Evolutionary conservation across 306 rosid genomes (phyloP).

Genomic region (Trichosanthes cucumerina): DNA sequence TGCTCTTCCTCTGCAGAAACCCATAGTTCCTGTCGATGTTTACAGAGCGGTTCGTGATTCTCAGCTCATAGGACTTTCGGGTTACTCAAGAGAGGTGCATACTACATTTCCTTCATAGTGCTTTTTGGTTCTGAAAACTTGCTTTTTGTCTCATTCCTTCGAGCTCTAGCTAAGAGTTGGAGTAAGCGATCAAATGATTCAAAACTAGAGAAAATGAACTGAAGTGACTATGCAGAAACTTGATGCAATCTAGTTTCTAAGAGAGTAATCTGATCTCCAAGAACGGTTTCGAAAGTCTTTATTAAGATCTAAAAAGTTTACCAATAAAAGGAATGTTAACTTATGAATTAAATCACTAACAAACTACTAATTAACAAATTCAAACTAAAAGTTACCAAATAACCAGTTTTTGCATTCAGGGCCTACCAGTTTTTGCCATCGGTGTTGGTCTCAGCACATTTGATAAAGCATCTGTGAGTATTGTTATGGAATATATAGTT

Average conservation of each 20-base stretch:
- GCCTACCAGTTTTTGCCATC: slow-evolving; percentile 78
- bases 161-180: background rate
- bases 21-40: slow-evolving; percentile 61
- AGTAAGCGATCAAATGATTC: background rate
- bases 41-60: slow-evolving; percentile 81
- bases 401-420: slow-evolving; percentile 35
- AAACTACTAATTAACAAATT: background rate
- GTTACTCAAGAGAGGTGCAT: slow-evolving; percentile 88
- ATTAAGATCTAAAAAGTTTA: background rate
- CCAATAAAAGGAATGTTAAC: background rate
- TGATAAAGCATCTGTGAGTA: slow-evolving; percentile 92
- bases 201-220: background rate
- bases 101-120: background rate
- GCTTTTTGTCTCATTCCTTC: background rate
- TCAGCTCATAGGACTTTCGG: slow-evolving; percentile 88
- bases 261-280: background rate
- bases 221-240: background rate
- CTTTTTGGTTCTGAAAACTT: background rate
- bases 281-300: background rate
- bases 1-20: slow-evolving; percentile 54
- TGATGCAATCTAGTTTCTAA: background rate
- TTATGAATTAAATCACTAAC: background rate
- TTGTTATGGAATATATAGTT: background rate
- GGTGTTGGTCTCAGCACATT: slow-evolving; percentile 85
- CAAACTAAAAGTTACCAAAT: background rate